Conservation (phyloP, 2,329 filamentous ascomycete genomes). For the Helicocarpus griseus region DNA sequence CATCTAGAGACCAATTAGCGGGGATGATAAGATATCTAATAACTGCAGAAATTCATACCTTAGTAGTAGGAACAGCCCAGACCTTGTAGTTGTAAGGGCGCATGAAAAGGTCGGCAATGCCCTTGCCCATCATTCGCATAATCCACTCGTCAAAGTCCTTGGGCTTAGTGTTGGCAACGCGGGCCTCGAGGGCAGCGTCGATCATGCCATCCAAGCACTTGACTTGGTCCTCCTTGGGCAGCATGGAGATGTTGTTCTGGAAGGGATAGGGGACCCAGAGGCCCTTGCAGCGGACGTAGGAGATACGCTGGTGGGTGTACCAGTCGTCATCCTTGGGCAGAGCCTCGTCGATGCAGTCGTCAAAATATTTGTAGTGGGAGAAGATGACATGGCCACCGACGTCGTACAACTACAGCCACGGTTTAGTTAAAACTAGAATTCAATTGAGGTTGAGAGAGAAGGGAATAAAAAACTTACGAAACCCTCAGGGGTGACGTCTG, state of each 20-base stretch:
- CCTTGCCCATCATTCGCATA: slow-evolving; percentile 77
- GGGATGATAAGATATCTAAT: not conserved
- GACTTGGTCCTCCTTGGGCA: slow-evolving; percentile 95
- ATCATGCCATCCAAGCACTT: slow-evolving; percentile 92
- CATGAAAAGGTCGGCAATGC: slow-evolving; percentile 95
- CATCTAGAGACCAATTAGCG: slow-evolving; percentile 55
- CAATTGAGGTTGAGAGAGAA: slow-evolving; percentile 13
- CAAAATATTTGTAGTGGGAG: slow-evolving; percentile 99
- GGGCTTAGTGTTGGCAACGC: slow-evolving; percentile 75
- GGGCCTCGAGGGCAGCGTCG: slow-evolving; percentile 70
- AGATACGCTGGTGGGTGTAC: slow-evolving; percentile 97
- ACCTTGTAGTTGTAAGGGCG: slow-evolving; percentile 99
- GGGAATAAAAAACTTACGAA: slow-evolving; percentile 60
- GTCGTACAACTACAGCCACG: slow-evolving; percentile 90
- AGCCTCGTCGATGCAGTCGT: slow-evolving; percentile 96
- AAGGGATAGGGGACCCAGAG: slow-evolving; percentile 98
- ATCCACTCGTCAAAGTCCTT: slow-evolving; percentile 99
- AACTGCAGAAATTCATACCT: slow-evolving; percentile 50
- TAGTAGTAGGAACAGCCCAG: slow-evolving; percentile 95
- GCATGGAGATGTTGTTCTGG: slow-evolving; percentile 99
- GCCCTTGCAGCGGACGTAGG: slow-evolving; percentile 93
- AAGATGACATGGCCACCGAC: slow-evolving; percentile 98
- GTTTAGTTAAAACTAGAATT: no score
- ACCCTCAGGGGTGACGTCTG: slow-evolving; percentile 88
- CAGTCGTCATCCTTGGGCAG: slow-evolving; percentile 90